Conservation (phyloP, 495 filamentous ascomycete species). For the Pseudoneurospora amorphoporcata region DNA sequence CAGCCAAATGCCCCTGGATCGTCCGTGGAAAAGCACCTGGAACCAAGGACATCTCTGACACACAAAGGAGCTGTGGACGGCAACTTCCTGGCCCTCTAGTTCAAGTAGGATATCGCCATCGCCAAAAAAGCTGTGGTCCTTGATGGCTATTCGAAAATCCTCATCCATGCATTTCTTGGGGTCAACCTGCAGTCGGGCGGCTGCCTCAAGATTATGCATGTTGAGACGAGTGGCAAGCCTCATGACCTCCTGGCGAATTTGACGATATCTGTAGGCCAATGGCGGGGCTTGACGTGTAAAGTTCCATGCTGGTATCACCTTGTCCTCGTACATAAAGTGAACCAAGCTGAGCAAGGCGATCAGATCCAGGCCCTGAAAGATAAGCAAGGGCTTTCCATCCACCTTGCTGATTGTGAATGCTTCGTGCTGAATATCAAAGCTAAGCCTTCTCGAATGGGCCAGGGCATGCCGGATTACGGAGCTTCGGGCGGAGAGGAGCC, state of each 20-base stretch:
- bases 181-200: constrained; percentile 60
- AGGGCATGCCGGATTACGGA: constrained; percentile 54
- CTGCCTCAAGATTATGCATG: constrained; percentile 57
- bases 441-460: constrained; percentile 34
- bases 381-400: constrained; percentile 41
- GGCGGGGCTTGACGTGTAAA: constrained; percentile 49
- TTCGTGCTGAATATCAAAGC: constrained; percentile 34
- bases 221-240: constrained; percentile 57
- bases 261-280: constrained; percentile 59
- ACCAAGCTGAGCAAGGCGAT: constrained; percentile 67
- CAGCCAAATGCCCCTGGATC: constrained; percentile 76
- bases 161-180: constrained; percentile 50
- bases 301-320: constrained; percentile 77
- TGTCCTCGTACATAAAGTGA: constrained; percentile 73
- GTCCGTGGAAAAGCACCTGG: constrained; percentile 74
- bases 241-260: constrained; percentile 76
- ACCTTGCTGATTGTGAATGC: constrained; percentile 47
- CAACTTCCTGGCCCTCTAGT: constrained; percentile 53
- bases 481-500: constrained; percentile 66
- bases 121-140: constrained; percentile 57
- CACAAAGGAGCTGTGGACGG: constrained; percentile 65
- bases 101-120: constrained; percentile 69
- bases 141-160: constrained; percentile 58
- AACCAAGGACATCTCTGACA: constrained; percentile 90
- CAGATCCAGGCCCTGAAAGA: constrained; percentile 59